These are phyloP conservation scores for Gnomoniopsis sp. DNA, from an alignment of 2,329 filamentous ascomycete species.

Conservation along the genomic window DNA sequence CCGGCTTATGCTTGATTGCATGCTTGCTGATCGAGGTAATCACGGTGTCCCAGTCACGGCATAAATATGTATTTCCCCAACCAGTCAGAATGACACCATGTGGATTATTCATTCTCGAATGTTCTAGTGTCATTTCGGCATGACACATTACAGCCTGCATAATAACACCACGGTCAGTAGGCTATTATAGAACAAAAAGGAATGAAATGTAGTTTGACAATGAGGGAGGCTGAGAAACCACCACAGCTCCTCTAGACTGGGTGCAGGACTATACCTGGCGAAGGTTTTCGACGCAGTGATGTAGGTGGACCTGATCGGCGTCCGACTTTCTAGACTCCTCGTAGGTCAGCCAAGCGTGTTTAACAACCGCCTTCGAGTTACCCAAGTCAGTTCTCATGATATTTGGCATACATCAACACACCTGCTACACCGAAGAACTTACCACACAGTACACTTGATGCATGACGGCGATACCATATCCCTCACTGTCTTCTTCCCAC, in stretches of 20 bases:
- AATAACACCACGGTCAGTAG: background rate
- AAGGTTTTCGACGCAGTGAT: background rate
- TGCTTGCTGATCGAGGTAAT: background rate
- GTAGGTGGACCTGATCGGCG: background rate
- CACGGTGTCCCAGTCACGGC: background rate
- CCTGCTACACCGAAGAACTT: background rate
- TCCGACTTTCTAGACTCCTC: background rate
- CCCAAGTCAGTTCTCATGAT: background rate
- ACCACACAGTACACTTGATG: background rate
- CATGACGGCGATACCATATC: background rate
- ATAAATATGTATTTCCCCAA: background rate
- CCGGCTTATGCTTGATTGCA: background rate
- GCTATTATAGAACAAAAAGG: background rate
- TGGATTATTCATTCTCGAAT: background rate
- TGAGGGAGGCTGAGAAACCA: background rate
- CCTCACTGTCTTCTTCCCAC: background rate
- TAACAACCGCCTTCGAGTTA: background rate
- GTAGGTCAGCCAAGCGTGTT: background rate
- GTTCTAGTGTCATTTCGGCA: background rate
- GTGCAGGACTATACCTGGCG: background rate
- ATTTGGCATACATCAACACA: too few species aligned
- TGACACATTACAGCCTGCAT: background rate
- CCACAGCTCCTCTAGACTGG: too few species aligned
- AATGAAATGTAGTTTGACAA: background rate
- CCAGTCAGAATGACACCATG: background rate